Base-by-base conservation (phyloP, 371 early-diverging fungal species). In the Gilbertella persicaria region DNA sequence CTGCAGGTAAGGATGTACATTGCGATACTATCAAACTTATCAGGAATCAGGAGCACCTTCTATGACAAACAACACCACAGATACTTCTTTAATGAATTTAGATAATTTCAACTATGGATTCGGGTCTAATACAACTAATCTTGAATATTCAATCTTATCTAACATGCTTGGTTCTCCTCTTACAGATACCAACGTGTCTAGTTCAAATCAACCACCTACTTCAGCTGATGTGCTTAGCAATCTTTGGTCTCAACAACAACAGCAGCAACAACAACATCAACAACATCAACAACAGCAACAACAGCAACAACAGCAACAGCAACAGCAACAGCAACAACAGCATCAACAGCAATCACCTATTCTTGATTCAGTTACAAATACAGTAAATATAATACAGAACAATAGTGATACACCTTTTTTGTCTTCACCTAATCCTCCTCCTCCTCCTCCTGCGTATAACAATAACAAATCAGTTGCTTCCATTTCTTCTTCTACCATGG, bases 91-190 rank as follows among this genome's bases (percentile, higher is more conserved):
- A 38, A 28, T 42, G 7, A 37, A 55, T 24, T 2, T 62, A 39
- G 70, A 58, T 2, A 45, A 45, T 7, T 57, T 49, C 28, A 73
- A 80, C 41, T 73, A 76, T 58, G 85, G 80, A 42, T 95, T 95
- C 75, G 91, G 89, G 42, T 93, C 93, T 1, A 92, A 90, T 39
- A 78, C 90, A 17, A 75, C 90, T 57, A 92, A 90, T 64, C 81
- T 91, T n/a, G 94, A 95, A 65, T 92, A 93, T 60, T 83, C 89
- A 7, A 85, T 93, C 35, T 71, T 94, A 16, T 89, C 90, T 13
- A 91, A 80, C 57, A 93, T 95, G 93, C 76, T 93, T 36, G 74
- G 65, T 19, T 77, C 67, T 57, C 54, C 70, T 21, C 28, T 63
- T 13, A 21, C 45, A 19, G 45, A 63, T 20, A 12, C 58, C 14